A percentile compares a stretch with the other conserved stretches of the same genome.
phyloP scores from a whole-genome alignment of 2,329 filamentous ascomycete genomes.

The Colletotrichum graminicola region DNA sequence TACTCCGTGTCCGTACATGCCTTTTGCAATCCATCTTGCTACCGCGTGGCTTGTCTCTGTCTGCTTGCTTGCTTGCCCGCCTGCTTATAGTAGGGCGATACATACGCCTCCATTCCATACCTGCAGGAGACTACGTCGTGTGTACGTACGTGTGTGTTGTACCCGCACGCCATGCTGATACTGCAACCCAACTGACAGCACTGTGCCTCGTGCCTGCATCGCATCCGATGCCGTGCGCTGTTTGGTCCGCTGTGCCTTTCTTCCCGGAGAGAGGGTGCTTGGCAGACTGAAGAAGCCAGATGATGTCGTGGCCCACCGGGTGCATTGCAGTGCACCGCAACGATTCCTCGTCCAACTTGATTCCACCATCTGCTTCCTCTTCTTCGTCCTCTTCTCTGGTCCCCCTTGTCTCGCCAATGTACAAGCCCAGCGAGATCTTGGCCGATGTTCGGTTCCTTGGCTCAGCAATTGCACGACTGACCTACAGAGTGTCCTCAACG shows the following conservation, averaged over 20 bases:
- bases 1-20: too few relatives aligned
- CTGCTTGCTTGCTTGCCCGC: too few relatives aligned
- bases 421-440: neutral
- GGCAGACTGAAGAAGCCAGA: neutral
- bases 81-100: neutral
- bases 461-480: too few relatives aligned
- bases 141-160: too few relatives aligned
- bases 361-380: constrained; percentile 27
- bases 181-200: constrained; percentile 5
- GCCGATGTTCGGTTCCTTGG: neutral
- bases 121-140: neutral
- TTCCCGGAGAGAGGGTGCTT: neutral
- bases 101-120: constrained; percentile 6
- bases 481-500: neutral
- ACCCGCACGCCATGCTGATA: neutral
- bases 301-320: constrained; percentile 10
- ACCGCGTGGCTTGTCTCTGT: neutral
- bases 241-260: neutral
- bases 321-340: constrained; percentile 34
- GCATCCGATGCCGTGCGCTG: constrained; percentile 17
- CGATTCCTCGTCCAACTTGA: constrained; percentile 34
- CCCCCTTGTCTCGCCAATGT: neutral
- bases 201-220: constrained; percentile 25
- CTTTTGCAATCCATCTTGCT: neutral
- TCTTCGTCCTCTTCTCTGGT: neutral